Percentiles rank a stretch among this genome's conserved stretches.
Evolutionary conservation across 306 rosid species (phyloP).

Genomic region (Quercus aquifolioides): DNA sequence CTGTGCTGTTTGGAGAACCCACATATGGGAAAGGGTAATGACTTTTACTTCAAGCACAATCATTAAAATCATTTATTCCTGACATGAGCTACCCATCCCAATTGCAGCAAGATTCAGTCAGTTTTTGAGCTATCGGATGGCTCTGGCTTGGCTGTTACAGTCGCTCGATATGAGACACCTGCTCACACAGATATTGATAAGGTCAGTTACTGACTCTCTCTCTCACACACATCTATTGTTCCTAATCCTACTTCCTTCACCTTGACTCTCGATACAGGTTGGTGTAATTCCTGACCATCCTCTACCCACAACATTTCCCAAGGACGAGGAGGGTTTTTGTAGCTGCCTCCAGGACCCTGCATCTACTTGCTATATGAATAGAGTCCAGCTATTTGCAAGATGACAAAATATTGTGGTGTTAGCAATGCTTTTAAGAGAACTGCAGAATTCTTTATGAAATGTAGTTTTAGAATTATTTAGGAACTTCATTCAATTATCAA

Average conservation of each 20-base stretch:
- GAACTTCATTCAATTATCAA: background rate
- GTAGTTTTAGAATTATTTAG: background rate
- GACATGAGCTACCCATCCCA: conserved; percentile 18
- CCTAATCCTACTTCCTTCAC: background rate
- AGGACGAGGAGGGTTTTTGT: conserved; percentile 80
- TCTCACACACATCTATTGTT: background rate
- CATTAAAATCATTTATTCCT: conserved; percentile 5
- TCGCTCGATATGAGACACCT: conserved; percentile 95
- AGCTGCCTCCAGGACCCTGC: conserved; percentile 83
- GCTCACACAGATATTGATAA: conserved; percentile 84
- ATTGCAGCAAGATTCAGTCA: conserved; percentile 90
- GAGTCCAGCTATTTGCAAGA: conserved; percentile 68
- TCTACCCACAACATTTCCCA: conserved; percentile 75
- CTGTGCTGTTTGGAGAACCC: conserved; percentile 86
- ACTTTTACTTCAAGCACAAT: conserved; percentile 18
- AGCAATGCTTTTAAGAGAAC: conserved; percentile 11
- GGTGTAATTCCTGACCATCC: conserved; percentile 96
- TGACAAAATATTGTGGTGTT: conserved; percentile 19
- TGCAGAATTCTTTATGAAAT: conserved; percentile 8
- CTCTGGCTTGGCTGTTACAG: conserved; percentile 90
- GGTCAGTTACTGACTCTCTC: conserved; percentile 39
- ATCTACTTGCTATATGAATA: conserved; percentile 70
- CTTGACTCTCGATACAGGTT: conserved; percentile 41
- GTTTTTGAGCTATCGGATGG: conserved; percentile 94
- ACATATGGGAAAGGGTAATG: conserved; percentile 92